Conservation (phyloP, 2,329 filamentous ascomycete genomes). For the Verticillium albo-atrum region DNA sequence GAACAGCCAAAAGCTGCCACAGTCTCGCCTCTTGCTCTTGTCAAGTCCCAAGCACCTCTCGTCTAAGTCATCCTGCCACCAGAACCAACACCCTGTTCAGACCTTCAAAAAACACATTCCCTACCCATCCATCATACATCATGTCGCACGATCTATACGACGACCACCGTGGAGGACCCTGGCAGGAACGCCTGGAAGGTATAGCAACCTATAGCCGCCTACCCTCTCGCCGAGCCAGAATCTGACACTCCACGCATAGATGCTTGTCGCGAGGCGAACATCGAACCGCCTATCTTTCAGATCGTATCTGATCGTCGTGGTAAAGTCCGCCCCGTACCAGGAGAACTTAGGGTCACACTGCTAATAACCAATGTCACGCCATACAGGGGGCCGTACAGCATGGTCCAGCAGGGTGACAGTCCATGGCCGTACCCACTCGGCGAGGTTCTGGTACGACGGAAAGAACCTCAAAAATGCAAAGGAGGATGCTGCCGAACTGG, state of each 20-base stretch:
- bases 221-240: background rate
- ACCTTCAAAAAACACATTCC: background rate
- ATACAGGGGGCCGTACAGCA: slow-evolving; percentile 76
- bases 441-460: slow-evolving; percentile 88
- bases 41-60: background rate
- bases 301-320: slow-evolving; percentile 73
- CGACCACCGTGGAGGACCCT: slow-evolving; percentile 19
- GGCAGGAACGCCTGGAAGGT: slow-evolving; percentile 57
- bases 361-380: background rate
- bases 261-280: slow-evolving; percentile 50
- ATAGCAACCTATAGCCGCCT: slow-evolving; percentile 14
- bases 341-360: background rate
- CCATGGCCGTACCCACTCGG: slow-evolving; percentile 58
- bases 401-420: slow-evolving; percentile 84
- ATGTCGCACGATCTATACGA: slow-evolving; percentile 12
- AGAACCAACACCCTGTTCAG: background rate
- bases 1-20: slow-evolving; percentile 3
- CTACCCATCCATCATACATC: background rate
- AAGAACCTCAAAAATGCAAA: slow-evolving; percentile 81
- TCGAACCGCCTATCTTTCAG: slow-evolving; percentile 57
- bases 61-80: background rate
- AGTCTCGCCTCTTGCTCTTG: background rate
- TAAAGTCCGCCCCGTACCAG: slow-evolving; percentile 30
- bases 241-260: slow-evolving; percentile 32
- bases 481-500: slow-evolving; percentile 87